Conservation (phyloP, 306 rosid genomes). For the Luffa acutangula region DNA sequence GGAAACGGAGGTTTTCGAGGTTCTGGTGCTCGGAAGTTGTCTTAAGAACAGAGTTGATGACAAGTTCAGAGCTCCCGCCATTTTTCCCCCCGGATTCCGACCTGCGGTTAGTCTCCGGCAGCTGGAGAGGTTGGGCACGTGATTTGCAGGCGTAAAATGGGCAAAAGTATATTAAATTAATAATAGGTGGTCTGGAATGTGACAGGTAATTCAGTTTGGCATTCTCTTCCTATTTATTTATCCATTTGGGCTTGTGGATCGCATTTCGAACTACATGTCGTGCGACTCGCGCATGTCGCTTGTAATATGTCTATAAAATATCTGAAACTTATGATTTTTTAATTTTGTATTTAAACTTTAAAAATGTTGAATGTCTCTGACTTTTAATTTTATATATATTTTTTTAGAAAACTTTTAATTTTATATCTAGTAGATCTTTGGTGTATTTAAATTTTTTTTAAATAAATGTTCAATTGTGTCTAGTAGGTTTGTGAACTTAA, state of each 20-base stretch:
- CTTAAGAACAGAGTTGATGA: slow-evolving; percentile 23
- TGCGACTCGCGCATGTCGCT: background rate
- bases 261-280: background rate
- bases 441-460: too few relatives aligned
- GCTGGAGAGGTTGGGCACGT: background rate
- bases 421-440: too few relatives aligned
- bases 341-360: too few relatives aligned
- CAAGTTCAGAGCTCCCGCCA: slow-evolving; percentile 48
- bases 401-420: too few relatives aligned
- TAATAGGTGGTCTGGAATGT: background rate
- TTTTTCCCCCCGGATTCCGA: slow-evolving; percentile 4
- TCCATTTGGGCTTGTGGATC: background rate
- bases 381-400: too few relatives aligned
- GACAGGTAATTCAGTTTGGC: slow-evolving; percentile 1
- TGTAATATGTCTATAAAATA: background rate
- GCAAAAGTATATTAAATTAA: background rate
- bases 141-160: background rate
- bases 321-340: too few relatives aligned
- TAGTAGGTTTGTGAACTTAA: too few relatives aligned
- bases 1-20: slow-evolving; percentile 17
- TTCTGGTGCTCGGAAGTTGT: slow-evolving; percentile 23
- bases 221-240: background rate
- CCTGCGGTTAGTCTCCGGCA: background rate
- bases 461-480: too few relatives aligned
- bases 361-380: too few relatives aligned